Evolutionary conservation across 345 rosid species (phyloP).

Genomic region (Citrus australasica): DNA sequence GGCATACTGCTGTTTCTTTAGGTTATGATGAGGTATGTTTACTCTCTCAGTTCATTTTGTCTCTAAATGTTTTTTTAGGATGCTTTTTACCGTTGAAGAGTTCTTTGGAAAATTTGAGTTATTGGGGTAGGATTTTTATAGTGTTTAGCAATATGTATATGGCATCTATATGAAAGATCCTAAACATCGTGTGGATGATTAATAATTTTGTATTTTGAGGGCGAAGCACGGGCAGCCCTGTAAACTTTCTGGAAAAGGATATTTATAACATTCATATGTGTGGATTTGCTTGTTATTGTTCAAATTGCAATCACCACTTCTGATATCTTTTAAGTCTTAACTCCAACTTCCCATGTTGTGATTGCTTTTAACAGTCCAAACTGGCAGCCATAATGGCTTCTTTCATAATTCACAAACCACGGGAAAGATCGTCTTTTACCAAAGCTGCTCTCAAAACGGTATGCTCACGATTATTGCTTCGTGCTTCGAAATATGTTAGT

Average conservation of each 20-base stretch:
- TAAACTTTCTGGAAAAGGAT: neutral
- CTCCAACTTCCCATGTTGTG: neutral
- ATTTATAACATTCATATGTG: neutral
- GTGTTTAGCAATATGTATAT: neutral
- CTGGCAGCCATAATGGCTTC: conserved; percentile 76
- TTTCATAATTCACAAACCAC: conserved; percentile 74
- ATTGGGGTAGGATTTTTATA: neutral
- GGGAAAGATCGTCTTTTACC: conserved; percentile 57
- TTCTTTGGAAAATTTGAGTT: neutral
- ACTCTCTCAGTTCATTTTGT: neutral
- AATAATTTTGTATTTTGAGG: too few species aligned
- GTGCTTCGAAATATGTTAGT: neutral
- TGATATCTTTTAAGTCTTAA: neutral
- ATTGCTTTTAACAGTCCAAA: conserved; percentile 47
- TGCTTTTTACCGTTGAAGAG: neutral
- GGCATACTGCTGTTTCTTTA: conserved; percentile 51
- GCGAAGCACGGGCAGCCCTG: neutral
- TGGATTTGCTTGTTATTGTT: neutral
- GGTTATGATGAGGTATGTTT: conserved; percentile 66
- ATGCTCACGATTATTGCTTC: neutral
- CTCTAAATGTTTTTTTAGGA: neutral
- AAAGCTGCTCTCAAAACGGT: conserved; percentile 76
- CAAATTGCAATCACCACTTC: neutral
- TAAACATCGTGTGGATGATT: neutral
- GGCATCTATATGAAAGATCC: neutral